Base-by-base conservation (phyloP, 352 stramenopile genomes). In the Phytophthora sp. region DNA sequence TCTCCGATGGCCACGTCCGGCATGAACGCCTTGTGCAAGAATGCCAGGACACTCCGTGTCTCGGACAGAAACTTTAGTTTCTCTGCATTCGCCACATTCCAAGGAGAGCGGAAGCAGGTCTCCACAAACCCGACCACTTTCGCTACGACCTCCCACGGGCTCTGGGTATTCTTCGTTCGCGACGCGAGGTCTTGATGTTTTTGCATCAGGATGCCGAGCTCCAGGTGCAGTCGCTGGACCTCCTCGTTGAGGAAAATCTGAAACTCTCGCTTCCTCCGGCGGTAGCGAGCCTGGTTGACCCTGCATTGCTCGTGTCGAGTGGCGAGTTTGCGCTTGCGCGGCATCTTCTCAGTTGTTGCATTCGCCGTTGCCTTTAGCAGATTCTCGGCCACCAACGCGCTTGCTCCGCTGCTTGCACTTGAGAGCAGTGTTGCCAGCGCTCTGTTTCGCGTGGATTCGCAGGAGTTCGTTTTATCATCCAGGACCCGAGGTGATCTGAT, bases 211-310 rank as follows among this genome's bases (percentile, higher is more conserved):
- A 2, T 54, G 12, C 12, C 30, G 8, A 71, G 10, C 30, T 66
- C 62, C 13, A 54, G 20, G 2, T 62, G 54, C 6, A 70, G 30
- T 11, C 53, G 4, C 17, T 70, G 42, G 3, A 24, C n/a, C n/a
- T n/a, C n/a, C n/a, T n/a, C n/a, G n/a, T n/a, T n/a, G n/a, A n/a
- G n/a, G n/a, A n/a, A n/a, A n/a, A n/a, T n/a, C n/a, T n/a, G n/a
- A n/a, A n/a, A 23, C 2, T 44, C 49, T 12, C 39, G 39, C 21
- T 70, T 59, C 37, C 48, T 66, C 6, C 61, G 15, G 17, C 66
- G 59, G 34, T 70, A 74, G 39, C 66, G 60, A 35, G 66, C 66
- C 28, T 71, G 62, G 43, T 65, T 71, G 35, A 13, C 20, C 4
- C 55, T 54, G 28, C 57, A 60, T 18, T 71, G 55, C 7, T 71